Percentiles rank a stretch among this genome's conserved stretches.
Conservation (phyloP, 2,329 filamentous ascomycete species). For the Diaporthe australafricana region DNA sequence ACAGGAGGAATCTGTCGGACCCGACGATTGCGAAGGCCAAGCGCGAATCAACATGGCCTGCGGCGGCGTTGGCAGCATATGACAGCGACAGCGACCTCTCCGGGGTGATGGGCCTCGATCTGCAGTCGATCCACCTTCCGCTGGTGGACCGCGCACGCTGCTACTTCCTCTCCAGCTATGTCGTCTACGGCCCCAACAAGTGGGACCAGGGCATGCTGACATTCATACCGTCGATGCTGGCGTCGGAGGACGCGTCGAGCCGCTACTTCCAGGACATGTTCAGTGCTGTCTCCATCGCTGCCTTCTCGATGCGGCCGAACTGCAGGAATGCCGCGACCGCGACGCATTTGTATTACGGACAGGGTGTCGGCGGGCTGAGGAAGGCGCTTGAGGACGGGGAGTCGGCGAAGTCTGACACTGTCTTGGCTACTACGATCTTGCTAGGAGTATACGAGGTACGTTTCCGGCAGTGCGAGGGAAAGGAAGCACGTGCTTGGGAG, state of each 20-base stretch:
- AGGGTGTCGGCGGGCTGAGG: slow-evolving; percentile 10
- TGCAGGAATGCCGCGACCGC: slow-evolving; percentile 8
- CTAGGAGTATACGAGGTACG: slow-evolving; percentile 29
- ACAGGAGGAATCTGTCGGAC: slow-evolving; percentile 13
- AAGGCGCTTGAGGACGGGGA: slow-evolving; percentile 14
- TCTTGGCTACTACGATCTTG: slow-evolving; percentile 28
- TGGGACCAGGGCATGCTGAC: slow-evolving; percentile 22
- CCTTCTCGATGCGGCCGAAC: slow-evolving; percentile 27
- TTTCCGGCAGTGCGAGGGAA: not conserved
- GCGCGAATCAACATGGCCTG: not conserved
- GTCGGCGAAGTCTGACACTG: slow-evolving; percentile 20
- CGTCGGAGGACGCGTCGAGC: not conserved
- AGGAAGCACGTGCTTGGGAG: no score
- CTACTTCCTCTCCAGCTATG: slow-evolving; percentile 32
- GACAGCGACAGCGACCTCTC: not conserved
- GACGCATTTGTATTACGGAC: slow-evolving; percentile 12
- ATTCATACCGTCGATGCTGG: slow-evolving; percentile 27
- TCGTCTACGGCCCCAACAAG: slow-evolving; percentile 18
- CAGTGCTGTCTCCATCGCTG: slow-evolving; percentile 30
- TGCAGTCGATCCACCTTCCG: slow-evolving; percentile 24
- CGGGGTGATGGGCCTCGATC: slow-evolving; percentile 6
- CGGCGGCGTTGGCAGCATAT: not conserved
- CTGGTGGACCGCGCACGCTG: slow-evolving; percentile 30
- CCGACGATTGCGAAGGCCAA: not conserved
- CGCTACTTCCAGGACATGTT: slow-evolving; percentile 28